phyloP scores from a whole-genome alignment of 768 basidiomycete genomes.

The Amanita inopinata region DNA sequence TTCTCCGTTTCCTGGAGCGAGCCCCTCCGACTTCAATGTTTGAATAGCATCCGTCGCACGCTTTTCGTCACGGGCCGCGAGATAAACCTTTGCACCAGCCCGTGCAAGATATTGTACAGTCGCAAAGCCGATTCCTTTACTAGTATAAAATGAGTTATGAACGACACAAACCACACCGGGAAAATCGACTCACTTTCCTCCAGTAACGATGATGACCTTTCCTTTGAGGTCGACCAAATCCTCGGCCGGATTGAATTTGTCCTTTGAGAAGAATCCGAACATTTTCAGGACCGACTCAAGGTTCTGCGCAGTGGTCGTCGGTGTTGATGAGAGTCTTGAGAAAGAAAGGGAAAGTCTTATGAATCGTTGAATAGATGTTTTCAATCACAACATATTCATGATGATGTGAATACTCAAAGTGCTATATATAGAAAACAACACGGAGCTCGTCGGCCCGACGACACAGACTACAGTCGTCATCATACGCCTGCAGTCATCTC shows the following conservation, averaged over 20 bases:
- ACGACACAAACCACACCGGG: too few relatives aligned
- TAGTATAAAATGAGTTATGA: slow-evolving; percentile 11
- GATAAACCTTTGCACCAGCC: slow-evolving; percentile 49
- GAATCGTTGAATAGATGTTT: too few relatives aligned
- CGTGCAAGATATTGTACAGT: slow-evolving; percentile 43
- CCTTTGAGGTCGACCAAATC: slow-evolving; percentile 37
- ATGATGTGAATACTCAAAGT: too few relatives aligned
- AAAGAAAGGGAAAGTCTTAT: too few relatives aligned
- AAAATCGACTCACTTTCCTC: slow-evolving; percentile 49
- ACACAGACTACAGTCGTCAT: too few relatives aligned
- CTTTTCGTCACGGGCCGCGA: slow-evolving; percentile 39
- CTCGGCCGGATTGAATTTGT: slow-evolving; percentile 18
- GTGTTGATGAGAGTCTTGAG: too few relatives aligned
- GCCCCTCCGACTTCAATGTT: slow-evolving; percentile 31
- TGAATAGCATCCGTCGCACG: slow-evolving; percentile 40
- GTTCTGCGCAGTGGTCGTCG: too few relatives aligned
- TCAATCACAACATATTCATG: too few relatives aligned
- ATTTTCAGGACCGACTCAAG: background rate
- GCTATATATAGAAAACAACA: too few relatives aligned
- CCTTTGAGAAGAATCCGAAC: background rate
- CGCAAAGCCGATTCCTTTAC: slow-evolving; percentile 31
- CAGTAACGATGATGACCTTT: slow-evolving; percentile 48
- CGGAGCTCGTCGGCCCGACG: too few relatives aligned
- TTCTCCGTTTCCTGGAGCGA: slow-evolving; percentile 34
- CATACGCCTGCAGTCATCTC: too few relatives aligned